A percentile compares a stretch with the other conserved stretches of the same genome.
Conservation (phyloP, 73 alveolate species). For the Tetrahymena malaccensis region DNA sequence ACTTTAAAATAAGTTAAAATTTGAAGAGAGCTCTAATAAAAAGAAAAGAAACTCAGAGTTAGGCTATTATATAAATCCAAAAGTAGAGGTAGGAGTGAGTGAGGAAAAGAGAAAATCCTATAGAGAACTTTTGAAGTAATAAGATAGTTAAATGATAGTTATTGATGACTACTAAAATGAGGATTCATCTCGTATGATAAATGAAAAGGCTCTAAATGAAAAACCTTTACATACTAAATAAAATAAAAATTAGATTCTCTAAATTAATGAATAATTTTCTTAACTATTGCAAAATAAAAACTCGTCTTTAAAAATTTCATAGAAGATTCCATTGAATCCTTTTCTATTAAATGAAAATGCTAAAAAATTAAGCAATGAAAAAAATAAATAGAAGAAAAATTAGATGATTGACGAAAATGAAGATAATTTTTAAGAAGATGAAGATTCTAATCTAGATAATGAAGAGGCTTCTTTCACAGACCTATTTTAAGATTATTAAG, state of each 20-base stretch:
- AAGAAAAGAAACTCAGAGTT: not conserved
- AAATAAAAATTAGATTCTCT: not conserved
- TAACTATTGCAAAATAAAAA: not conserved
- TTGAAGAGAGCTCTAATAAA: not conserved
- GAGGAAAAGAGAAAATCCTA: not conserved
- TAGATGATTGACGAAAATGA: not conserved
- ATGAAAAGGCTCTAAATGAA: not conserved
- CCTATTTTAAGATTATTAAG: not conserved
- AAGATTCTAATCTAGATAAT: not conserved
- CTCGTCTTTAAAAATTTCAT: not conserved
- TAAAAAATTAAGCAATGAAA: not conserved
- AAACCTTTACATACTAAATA: not conserved
- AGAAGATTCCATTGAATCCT: not conserved
- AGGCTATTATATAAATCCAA: not conserved
- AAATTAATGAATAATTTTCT: not conserved
- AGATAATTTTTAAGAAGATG: not conserved
- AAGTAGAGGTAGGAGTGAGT: not conserved
- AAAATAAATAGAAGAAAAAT: not conserved
- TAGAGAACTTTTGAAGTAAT: not conserved
- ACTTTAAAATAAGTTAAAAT: not conserved
- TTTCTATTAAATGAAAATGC: not conserved
- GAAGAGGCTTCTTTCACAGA: not conserved
- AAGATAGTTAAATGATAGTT: not conserved
- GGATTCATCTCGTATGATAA: not conserved
- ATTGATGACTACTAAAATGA: not conserved